Evolutionary conservation across 2,329 filamentous ascomycete genomes (phyloP).

Genomic region (Venturia effusa): DNA sequence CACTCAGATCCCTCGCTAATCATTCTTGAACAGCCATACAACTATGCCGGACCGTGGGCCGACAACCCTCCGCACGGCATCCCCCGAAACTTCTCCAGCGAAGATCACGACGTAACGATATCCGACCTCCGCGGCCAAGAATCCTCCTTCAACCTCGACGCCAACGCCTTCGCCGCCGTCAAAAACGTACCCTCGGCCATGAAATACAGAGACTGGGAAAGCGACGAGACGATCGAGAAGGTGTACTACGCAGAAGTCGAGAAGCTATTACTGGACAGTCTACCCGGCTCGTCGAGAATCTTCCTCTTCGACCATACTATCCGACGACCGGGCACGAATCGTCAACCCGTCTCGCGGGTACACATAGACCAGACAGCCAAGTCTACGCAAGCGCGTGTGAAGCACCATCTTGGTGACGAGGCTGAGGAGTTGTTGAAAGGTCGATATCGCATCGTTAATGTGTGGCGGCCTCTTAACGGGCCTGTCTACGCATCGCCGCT

Average conservation of each 20-base stretch:
- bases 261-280: conserved; percentile 52
- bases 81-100: conserved; percentile 52
- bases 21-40: conserved; percentile 40
- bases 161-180: conserved; percentile 63
- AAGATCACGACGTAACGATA: conserved; percentile 45
- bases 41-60: conserved; percentile 41
- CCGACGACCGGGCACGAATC: conserved; percentile 49
- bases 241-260: conserved; percentile 84
- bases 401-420: conserved; percentile 54
- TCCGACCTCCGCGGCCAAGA: conserved; percentile 66
- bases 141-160: conserved; percentile 54
- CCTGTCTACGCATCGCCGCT: conserved; percentile 47
- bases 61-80: conserved; percentile 49
- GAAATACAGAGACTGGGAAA: conserved; percentile 48
- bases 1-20: not conserved
- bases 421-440: conserved; percentile 54
- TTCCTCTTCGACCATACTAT: conserved; percentile 84
- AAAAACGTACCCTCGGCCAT: conserved; percentile 45
- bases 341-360: conserved; percentile 58
- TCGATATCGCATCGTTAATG: conserved; percentile 75
- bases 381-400: conserved; percentile 57
- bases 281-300: conserved; percentile 56
- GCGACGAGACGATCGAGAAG: conserved; percentile 56
- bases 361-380: conserved; percentile 74
- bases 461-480: conserved; percentile 61